A percentile compares a stretch with the other conserved stretches of the same genome.
Conservation (phyloP, 306 rosid species). For the Trifolium repens region DNA sequence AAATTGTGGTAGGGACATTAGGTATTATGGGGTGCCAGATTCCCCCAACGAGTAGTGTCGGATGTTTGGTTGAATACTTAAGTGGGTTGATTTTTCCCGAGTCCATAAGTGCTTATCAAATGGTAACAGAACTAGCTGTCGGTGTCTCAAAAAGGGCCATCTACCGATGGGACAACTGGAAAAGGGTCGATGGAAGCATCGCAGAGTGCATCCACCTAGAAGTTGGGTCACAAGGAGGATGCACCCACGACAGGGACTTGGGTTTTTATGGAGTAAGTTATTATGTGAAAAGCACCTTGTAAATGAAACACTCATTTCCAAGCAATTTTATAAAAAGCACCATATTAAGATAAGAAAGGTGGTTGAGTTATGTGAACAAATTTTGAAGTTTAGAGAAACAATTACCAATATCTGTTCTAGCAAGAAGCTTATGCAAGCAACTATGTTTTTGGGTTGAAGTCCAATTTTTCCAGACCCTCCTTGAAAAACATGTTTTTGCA, state of each 20-base stretch:
- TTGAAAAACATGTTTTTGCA: slow-evolving; percentile 74
- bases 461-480: slow-evolving; percentile 80
- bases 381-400: slow-evolving; percentile 19
- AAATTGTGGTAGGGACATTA: background rate
- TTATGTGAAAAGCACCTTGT: slow-evolving; percentile 3
- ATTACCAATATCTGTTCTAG: slow-evolving; percentile 82
- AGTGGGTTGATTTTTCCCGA: background rate
- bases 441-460: slow-evolving; percentile 74
- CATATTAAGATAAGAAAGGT: background rate
- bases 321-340: slow-evolving; percentile 9
- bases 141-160: background rate
- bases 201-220: background rate
- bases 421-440: slow-evolving; percentile 75
- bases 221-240: background rate
- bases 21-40: background rate
- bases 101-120: background rate
- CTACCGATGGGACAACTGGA: background rate
- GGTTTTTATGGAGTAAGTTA: background rate
- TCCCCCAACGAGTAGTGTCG: background rate
- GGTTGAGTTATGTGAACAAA: background rate
- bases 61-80: background rate
- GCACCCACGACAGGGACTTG: background rate
- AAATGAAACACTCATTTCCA: slow-evolving; percentile 13
- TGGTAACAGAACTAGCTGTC: background rate
- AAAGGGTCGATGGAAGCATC: background rate